phyloP scores from a whole-genome alignment of 441 rosid species.

The Pelargonium myrrhifolium region DNA sequence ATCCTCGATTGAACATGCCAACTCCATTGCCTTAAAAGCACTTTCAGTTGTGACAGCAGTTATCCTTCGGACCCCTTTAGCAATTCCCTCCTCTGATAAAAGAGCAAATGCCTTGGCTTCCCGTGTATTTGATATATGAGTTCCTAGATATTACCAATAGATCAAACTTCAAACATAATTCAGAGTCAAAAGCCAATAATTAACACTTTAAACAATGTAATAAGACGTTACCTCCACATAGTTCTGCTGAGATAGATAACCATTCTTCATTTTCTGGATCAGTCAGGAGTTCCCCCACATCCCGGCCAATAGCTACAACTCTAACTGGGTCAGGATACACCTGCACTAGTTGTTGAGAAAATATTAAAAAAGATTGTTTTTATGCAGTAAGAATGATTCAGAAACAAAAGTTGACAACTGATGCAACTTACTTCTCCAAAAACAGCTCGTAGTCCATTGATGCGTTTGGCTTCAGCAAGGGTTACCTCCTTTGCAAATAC shows the following conservation, averaged over 20 bases:
- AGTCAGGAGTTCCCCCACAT: slow-evolving; percentile 72
- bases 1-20: slow-evolving; percentile 52
- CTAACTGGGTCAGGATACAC: slow-evolving; percentile 97
- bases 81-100: slow-evolving; percentile 92
- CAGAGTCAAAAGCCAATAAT: slow-evolving; percentile 9
- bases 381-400: slow-evolving; percentile 1
- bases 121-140: slow-evolving; percentile 76
- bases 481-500: slow-evolving; percentile 71
- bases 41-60: slow-evolving; percentile 80
- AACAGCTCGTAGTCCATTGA: slow-evolving; percentile 85
- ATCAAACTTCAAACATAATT: slow-evolving; percentile 17
- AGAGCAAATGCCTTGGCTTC: slow-evolving; percentile 95
- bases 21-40: slow-evolving; percentile 66
- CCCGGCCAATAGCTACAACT: slow-evolving; percentile 79
- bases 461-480: slow-evolving; percentile 70
- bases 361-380: slow-evolving; percentile 10
- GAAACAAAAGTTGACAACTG: slow-evolving; percentile 6
- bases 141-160: slow-evolving; percentile 40
- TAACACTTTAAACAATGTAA: not conserved
- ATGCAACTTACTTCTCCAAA: slow-evolving; percentile 78
- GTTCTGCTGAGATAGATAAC: slow-evolving; percentile 67
- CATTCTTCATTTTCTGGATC: slow-evolving; percentile 81
- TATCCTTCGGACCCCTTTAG: slow-evolving; percentile 80
- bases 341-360: slow-evolving; percentile 30
- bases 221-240: slow-evolving; percentile 74